Evolutionary conservation across 2,329 filamentous ascomycete species (phyloP).

Genomic region (Colletotrichum sp.): DNA sequence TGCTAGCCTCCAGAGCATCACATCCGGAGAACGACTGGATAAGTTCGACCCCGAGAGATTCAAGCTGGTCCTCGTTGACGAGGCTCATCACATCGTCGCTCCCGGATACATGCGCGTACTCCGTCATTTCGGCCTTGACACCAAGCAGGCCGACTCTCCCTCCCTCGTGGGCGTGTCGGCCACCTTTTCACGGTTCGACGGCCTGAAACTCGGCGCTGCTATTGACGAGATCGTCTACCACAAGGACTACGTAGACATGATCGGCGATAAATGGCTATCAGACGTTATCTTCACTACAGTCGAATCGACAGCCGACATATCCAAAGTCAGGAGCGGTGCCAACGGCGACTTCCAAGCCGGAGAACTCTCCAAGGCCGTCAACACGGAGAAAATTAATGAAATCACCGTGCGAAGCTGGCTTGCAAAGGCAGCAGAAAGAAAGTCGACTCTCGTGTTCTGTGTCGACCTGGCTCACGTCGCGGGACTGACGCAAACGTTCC

Average conservation of each 20-base stretch:
- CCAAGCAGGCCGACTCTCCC: conserved; percentile 49
- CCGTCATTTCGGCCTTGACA: conserved; percentile 74
- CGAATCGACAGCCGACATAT: conserved; percentile 80
- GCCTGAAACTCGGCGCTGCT: conserved; percentile 78
- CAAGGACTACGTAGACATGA: conserved; percentile 72
- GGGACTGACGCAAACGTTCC: conserved; percentile 77
- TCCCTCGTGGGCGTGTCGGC: conserved; percentile 90
- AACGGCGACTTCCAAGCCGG: conserved; percentile 81
- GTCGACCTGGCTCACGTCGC: conserved; percentile 86
- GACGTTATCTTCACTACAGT: conserved; percentile 96
- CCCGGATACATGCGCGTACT: conserved; percentile 77
- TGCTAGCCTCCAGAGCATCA: conserved; percentile 86
- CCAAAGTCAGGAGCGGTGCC: conserved; percentile 65
- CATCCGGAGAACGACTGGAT: conserved; percentile 73
- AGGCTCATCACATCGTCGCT: conserved; percentile 96
- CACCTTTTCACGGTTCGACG: conserved; percentile 79
- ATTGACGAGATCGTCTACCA: conserved; percentile 98
- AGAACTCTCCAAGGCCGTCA: conserved; percentile 83
- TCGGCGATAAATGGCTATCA: conserved; percentile 89
- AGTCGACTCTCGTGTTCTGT: conserved; percentile 92
- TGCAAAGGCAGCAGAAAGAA: conserved; percentile 72
- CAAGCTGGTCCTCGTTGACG: conserved; percentile 93
- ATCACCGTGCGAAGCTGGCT: conserved; percentile 88
- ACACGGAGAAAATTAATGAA: conserved; percentile 81
- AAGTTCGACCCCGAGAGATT: conserved; percentile 84